These are phyloP conservation scores for Alternaria sp. DNA, from an alignment of 2,329 filamentous ascomycete species.

Conservation along the genomic window DNA sequence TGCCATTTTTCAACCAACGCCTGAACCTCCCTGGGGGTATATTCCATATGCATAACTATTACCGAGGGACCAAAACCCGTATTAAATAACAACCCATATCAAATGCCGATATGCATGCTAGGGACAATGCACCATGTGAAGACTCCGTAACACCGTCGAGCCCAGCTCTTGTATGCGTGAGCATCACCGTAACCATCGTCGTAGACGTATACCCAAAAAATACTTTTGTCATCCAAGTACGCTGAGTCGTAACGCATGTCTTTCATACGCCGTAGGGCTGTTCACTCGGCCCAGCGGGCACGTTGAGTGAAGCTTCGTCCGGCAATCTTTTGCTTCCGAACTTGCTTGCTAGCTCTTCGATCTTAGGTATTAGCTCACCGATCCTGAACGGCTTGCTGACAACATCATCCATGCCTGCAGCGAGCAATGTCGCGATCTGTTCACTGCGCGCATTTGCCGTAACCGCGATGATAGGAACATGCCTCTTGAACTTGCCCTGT, in stretches of 20 bases:
- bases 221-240: background rate
- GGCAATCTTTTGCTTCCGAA: constrained; percentile 8
- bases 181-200: background rate
- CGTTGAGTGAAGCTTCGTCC: background rate
- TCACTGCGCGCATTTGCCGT: constrained; percentile 54
- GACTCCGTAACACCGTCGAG: background rate
- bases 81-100: background rate
- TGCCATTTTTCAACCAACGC: background rate
- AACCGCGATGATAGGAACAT: constrained; percentile 54
- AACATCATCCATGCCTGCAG: constrained; percentile 58
- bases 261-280: constrained; percentile 4
- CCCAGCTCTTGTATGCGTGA: background rate
- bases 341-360: constrained; percentile 56
- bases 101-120: background rate
- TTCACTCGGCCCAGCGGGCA: background rate
- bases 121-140: background rate
- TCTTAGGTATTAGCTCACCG: constrained; percentile 60
- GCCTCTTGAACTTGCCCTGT: constrained; percentile 43
- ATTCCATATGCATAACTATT: constrained; percentile 2
- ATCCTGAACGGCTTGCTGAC: constrained; percentile 63
- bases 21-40: constrained; percentile 7
- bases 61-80: constrained; percentile 1
- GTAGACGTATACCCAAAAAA: background rate
- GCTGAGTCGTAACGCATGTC: background rate
- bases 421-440: constrained; percentile 51